These are phyloP conservation scores for Stygiomarasmius scandens DNA, from an alignment of 1,284 basidiomycete genomes.

Conservation along the genomic window DNA sequence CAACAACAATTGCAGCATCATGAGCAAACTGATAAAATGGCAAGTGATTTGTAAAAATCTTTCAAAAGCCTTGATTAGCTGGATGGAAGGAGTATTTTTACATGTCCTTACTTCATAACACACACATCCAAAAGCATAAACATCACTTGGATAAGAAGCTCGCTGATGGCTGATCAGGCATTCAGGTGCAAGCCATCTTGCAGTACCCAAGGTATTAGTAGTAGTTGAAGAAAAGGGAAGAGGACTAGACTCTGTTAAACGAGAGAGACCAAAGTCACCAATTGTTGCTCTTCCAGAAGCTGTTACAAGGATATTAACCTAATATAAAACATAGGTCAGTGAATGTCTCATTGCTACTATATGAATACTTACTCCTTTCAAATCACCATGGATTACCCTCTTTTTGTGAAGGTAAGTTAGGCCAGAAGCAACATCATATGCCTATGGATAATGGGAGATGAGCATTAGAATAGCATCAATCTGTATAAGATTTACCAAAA, in stretches of 20 bases:
- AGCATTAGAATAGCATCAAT: neutral
- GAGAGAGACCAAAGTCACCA: slow-evolving; percentile 2
- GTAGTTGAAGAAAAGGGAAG: neutral
- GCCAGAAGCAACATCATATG: slow-evolving; percentile 1
- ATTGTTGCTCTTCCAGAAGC: neutral
- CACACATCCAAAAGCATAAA: slow-evolving; percentile 31
- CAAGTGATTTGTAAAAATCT: slow-evolving; percentile 20
- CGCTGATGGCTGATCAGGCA: slow-evolving; percentile 13
- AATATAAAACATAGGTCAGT: neutral
- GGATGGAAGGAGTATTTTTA: neutral
- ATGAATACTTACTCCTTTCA: slow-evolving; percentile 1
- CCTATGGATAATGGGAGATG: neutral
- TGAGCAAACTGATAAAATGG: slow-evolving; percentile 16
- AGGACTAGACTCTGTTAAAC: neutral
- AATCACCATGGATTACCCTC: neutral
- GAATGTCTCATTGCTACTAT: neutral
- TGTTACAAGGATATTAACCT: slow-evolving; percentile 4
- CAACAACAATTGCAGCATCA: slow-evolving; percentile 16
- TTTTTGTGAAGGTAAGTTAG: neutral
- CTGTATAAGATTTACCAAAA: neutral
- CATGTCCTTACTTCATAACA: slow-evolving; percentile 24
- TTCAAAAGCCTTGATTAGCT: no score
- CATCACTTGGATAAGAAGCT: slow-evolving; percentile 23
- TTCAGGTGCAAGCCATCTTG: slow-evolving; percentile 29
- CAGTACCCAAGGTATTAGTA: slow-evolving; percentile 15